Conservation (phyloP, 495 filamentous ascomycete genomes). For the Pseudotulostoma volvatum region DNA sequence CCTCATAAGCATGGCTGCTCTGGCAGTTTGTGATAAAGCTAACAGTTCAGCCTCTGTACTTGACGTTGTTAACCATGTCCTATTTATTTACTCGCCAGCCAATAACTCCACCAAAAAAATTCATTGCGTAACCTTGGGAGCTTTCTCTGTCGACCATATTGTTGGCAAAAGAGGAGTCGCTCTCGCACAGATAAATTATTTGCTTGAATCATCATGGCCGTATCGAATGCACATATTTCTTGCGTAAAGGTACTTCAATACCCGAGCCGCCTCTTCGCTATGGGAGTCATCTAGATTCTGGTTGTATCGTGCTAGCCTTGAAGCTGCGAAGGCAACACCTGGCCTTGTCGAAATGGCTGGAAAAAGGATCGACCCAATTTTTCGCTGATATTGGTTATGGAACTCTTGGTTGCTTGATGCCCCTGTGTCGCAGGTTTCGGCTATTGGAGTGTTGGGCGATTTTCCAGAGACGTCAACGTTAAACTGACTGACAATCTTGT, state of each 20-base stretch:
- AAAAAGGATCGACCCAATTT: slow-evolving; percentile 15
- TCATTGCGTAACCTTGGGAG: background rate
- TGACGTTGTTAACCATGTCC: background rate
- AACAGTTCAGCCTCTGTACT: background rate
- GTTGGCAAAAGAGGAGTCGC: background rate
- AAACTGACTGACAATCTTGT: background rate
- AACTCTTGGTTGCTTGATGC: background rate
- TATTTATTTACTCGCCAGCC: background rate
- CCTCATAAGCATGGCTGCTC: background rate
- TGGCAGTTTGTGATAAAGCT: background rate
- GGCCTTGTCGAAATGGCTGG: slow-evolving; percentile 9
- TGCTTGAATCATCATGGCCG: background rate
- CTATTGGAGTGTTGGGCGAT: background rate
- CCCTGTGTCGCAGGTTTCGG: background rate
- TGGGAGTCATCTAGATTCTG: slow-evolving; percentile 10
- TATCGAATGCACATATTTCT: background rate
- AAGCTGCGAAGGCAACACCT: slow-evolving; percentile 8
- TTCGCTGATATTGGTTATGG: slow-evolving; percentile 10
- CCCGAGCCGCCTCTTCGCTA: slow-evolving; percentile 3
- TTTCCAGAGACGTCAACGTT: background rate
- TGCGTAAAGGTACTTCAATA: background rate
- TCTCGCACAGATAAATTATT: background rate
- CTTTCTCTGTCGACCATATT: background rate
- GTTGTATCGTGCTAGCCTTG: slow-evolving; percentile 9
- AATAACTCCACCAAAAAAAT: background rate